Evolutionary conservation across 2,329 filamentous ascomycete genomes (phyloP), one percentile per base, ranked within the genome.

Genomic region (Paramyrothecium roridum): DNA sequence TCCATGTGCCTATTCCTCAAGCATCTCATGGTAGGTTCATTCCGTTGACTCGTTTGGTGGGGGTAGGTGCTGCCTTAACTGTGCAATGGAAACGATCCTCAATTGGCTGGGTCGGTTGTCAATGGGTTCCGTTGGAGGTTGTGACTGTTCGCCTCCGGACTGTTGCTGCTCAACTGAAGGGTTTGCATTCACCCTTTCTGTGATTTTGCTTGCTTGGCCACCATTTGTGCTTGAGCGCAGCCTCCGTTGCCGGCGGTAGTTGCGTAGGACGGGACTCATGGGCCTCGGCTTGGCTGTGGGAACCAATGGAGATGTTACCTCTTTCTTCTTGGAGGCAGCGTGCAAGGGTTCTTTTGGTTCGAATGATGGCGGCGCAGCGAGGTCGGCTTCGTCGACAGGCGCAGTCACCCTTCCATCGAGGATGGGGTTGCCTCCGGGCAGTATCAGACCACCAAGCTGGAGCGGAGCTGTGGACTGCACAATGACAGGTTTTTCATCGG

Each of bases 371-470:
- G n/a, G n/a, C 26, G 26, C 26, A n/a, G n/a, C 10, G 10, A 10
- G 26, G 26, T 30, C 26, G 6, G 26, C 6, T 4, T 30, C 6
- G 4, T 30, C 6, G 26, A 30, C 26, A 6, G 26, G 10, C 26
- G 26, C 4, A 30, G 26, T 10, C 26, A 13, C 37, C n/a, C 37
- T 43, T 13, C 37, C 37, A 19, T 43, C 37, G 6, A 16, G 37
- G 11, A 37, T 21, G 10, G 30, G 48, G 49, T 59, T 62, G 21
- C 58, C 57, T 22, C 57, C 56, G 43, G 61, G 54, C 16, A 60
- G n/a, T 13, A 57, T 48, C n/a, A 58, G 19, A 12, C 52, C 54
- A 3, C 53, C 59, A 34, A 55, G 20, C 20, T 51, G 20, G 0
- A 53, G 30, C 33, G 43, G 20, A 23, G 46, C 8, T 11, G 48